Evolutionary conservation across 768 basidiomycete genomes (phyloP), one percentile per base, ranked within the genome.

Genomic region (Boletus tylopilopsis): DNA sequence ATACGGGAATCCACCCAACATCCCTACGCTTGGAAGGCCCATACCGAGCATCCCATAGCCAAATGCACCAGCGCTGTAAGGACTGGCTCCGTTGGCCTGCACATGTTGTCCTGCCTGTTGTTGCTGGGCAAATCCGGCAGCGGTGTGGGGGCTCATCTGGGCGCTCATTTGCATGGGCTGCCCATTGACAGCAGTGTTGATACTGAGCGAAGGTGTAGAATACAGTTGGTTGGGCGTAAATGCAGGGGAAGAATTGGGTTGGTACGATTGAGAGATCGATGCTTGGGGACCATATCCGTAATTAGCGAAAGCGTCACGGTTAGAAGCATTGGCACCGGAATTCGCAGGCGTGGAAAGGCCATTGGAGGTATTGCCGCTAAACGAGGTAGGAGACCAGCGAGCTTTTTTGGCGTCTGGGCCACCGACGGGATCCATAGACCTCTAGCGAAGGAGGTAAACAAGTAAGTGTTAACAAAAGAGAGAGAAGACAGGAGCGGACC

Each of bases 351-450:
- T 47, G 46, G 68, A 55, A 47, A 64, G 76, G 46, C 72, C 72
- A 48, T 68, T 70, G 19, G 64, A 63, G 51, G 65, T 66, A 25
- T 66, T 59, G 45, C 66, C 63, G 25, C 62, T 66, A 57, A 73
- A 71, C 22, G 76, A 81, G 43, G 78, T 83, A 45, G 88, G 87
- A 24, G 87, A 90, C 90, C 90, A 91, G 58, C 90, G 87, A 50
- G 90, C 84, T 71, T 93, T 93, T 80, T 93, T 93, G 47, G 85
- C 77, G 70, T 90, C 88, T 57, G 87, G 87, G 61, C 86, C 88
- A 61, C 82, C 84, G 57, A 82, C 77, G 66, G 85, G 66, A 70
- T 92, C 91, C 81, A 92, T 90, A 45, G 90, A 84, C 71, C 90
- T 84, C 90, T 93, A 70, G 11, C 25, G 29, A 29, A 47, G 32